Evolutionary conservation across 495 filamentous ascomycete species (phyloP).

Genomic region (Parathielavia appendiculata): DNA sequence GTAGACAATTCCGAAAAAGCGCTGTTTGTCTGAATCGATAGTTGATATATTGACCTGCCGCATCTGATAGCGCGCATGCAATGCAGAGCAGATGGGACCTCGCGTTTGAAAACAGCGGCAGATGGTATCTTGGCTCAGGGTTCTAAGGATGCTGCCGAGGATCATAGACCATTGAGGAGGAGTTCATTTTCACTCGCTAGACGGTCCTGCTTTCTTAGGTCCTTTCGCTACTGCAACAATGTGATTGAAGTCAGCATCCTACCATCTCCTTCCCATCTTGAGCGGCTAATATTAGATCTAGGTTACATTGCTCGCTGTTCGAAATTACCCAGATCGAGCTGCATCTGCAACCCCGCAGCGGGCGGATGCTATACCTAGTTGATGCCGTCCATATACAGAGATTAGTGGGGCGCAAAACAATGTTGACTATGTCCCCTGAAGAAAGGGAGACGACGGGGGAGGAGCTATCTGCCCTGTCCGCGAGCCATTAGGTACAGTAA

Average conservation of each 20-base stretch:
- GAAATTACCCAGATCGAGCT: conserved; percentile 8
- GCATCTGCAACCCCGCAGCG: conserved; percentile 14
- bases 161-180: background rate
- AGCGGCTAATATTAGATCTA: conserved; percentile 7
- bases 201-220: background rate
- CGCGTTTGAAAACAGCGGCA: background rate
- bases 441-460: background rate
- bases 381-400: background rate
- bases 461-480: too few species aligned
- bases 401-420: background rate
- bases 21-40: too few species aligned
- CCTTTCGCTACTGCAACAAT: conserved; percentile 12
- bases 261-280: background rate
- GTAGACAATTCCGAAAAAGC: too few species aligned
- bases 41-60: background rate
- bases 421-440: background rate
- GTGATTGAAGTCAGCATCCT: background rate
- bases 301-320: conserved; percentile 13
- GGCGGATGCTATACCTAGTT: background rate
- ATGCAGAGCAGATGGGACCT: background rate
- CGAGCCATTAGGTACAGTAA: too few species aligned
- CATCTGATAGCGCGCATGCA: conserved; percentile 1
- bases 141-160: background rate
- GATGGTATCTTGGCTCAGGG: background rate
- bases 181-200: background rate